Evolutionary conservation across 2,329 filamentous ascomycete species (phyloP).

Genomic region (Dissoconium aciculare): DNA sequence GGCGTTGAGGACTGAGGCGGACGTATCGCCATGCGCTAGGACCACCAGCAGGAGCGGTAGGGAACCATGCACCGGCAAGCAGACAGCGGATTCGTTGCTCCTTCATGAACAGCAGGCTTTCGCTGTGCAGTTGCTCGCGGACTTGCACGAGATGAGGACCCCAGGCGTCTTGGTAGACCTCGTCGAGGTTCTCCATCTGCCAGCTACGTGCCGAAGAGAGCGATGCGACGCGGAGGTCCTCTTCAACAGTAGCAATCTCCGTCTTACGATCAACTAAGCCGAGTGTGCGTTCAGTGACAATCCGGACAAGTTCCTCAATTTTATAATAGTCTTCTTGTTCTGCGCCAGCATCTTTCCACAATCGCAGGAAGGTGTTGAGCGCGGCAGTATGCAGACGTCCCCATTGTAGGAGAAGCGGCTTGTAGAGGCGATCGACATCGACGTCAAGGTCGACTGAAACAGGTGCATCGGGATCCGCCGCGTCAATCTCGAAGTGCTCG

Average conservation of each 20-base stretch:
- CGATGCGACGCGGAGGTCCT: constrained; percentile 74
- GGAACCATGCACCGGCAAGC: constrained; percentile 80
- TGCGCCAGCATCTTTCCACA: constrained; percentile 86
- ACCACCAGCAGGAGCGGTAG: constrained; percentile 27
- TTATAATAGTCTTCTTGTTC: constrained; percentile 82
- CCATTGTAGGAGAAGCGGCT: constrained; percentile 82
- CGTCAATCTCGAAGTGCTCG: constrained; percentile 86
- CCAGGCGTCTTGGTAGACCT: constrained; percentile 91
- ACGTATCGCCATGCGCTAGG: constrained; percentile 55
- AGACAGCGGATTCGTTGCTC: constrained; percentile 88
- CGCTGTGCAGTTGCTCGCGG: constrained; percentile 78
- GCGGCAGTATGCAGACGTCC: constrained; percentile 74
- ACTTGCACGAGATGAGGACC: constrained; percentile 75
- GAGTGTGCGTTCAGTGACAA: constrained; percentile 78
- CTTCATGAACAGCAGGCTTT: constrained; percentile 90
- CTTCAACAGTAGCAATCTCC: constrained; percentile 75
- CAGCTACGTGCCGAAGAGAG: constrained; percentile 62
- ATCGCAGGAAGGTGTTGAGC: constrained; percentile 70
- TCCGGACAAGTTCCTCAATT: constrained; percentile 77
- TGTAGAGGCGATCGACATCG: constrained; percentile 70
- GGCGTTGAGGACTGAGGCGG: constrained; percentile 76
- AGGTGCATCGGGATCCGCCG: constrained; percentile 15
- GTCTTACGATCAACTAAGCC: constrained; percentile 68
- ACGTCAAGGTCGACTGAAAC: constrained; percentile 4
- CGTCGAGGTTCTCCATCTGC: constrained; percentile 84